A percentile compares a stretch with the other conserved stretches of the same genome.
phyloP scores from a whole-genome alignment of 2,329 filamentous ascomycete genomes.

The Alternaria arbusti region DNA sequence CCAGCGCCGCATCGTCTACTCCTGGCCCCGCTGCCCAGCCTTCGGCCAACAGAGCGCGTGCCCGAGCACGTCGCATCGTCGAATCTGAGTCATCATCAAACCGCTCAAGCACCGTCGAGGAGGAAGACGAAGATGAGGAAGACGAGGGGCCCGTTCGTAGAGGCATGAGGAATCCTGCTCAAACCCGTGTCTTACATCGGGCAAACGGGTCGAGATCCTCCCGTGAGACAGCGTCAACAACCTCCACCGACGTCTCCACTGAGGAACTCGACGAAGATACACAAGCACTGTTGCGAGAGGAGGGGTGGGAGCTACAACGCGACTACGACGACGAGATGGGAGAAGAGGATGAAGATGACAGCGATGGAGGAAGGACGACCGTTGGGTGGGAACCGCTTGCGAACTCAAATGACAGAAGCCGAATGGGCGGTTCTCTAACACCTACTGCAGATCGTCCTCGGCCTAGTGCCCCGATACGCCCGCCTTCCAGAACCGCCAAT shows the following conservation, averaged over 20 bases:
- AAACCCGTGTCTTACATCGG: constrained; percentile 38
- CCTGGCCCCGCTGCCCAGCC: constrained; percentile 41
- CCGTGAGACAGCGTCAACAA: constrained; percentile 40
- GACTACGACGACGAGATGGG: constrained; percentile 50
- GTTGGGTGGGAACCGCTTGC: constrained; percentile 55
- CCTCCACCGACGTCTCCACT: constrained; percentile 43
- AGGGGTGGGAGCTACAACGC: constrained; percentile 49
- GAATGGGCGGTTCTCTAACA: constrained; percentile 55
- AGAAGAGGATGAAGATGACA: constrained; percentile 48
- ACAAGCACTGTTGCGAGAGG: constrained; percentile 42
- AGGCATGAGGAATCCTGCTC: constrained; percentile 40
- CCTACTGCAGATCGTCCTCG: constrained; percentile 55
- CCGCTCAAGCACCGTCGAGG: constrained; percentile 43
- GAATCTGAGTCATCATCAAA: constrained; percentile 49
- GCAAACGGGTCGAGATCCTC: constrained; percentile 44
- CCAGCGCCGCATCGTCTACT: constrained; percentile 37
- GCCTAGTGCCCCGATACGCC: constrained; percentile 49
- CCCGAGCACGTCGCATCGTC: constrained; percentile 44
- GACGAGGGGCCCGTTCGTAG: constrained; percentile 44
- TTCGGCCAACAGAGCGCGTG: constrained; percentile 25
- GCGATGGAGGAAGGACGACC: constrained; percentile 53
- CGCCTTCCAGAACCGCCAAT: constrained; percentile 47
- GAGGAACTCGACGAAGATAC: constrained; percentile 50
- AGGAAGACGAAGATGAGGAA: constrained; percentile 48
- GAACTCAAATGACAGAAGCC: constrained; percentile 54